Evolutionary conservation across 2,329 filamentous ascomycete species (phyloP).

Genomic region (Hypomyces perniciosus): DNA sequence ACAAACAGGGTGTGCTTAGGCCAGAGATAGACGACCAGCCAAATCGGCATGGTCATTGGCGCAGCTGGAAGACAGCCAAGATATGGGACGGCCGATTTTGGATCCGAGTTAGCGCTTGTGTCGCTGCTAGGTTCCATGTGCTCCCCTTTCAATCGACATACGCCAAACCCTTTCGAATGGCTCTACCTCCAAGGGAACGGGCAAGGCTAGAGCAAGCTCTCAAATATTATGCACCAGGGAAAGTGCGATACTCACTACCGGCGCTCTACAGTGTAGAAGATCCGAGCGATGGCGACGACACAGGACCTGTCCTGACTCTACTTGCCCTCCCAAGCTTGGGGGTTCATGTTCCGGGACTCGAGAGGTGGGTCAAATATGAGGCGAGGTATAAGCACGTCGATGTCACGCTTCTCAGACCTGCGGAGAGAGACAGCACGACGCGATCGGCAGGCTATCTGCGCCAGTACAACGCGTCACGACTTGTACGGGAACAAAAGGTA

Average conservation of each 20-base stretch:
- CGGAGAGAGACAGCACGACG: constrained; percentile 9
- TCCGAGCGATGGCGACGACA: constrained; percentile 2
- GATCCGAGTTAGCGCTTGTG: constrained; percentile 43
- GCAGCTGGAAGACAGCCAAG: constrained; percentile 26
- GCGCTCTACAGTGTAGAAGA: constrained; percentile 44
- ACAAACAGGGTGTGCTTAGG: constrained; percentile 4
- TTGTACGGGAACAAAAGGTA: neutral
- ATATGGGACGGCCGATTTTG: constrained; percentile 59
- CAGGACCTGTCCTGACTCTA: constrained; percentile 31
- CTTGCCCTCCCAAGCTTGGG: constrained; percentile 50
- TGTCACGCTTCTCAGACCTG: constrained; percentile 27
- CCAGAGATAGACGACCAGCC: constrained; percentile 6
- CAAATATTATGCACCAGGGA: constrained; percentile 46
- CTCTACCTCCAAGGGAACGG: constrained; percentile 29
- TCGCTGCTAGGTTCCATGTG: constrained; percentile 37
- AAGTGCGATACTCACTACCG: constrained; percentile 50
- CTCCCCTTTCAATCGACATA: constrained; percentile 40
- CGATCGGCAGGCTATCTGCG: neutral
- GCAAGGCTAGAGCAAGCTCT: constrained; percentile 37
- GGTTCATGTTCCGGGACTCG: constrained; percentile 39
- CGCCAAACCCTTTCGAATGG: constrained; percentile 43
- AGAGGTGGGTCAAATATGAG: constrained; percentile 45
- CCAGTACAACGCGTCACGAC: no score
- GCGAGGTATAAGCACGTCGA: constrained; percentile 47
- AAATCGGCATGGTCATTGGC: constrained; percentile 18